phyloP scores from a whole-genome alignment of 495 filamentous ascomycete species.

The Xeromyces bisporus region DNA sequence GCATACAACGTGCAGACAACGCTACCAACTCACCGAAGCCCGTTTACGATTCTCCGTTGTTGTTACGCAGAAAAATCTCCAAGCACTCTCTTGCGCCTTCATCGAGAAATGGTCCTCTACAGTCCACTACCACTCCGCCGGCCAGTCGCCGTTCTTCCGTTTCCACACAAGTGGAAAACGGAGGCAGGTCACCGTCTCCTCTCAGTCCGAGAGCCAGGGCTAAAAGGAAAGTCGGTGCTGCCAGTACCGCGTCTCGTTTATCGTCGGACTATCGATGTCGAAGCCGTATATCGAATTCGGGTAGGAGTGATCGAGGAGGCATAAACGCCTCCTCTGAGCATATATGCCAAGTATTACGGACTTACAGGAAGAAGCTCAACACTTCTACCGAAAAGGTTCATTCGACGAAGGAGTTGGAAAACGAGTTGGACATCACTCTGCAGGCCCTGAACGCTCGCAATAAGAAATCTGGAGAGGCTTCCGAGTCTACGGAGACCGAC shows the following conservation, averaged over 20 bases:
- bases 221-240: constrained; percentile 8
- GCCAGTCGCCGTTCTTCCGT: constrained; percentile 22
- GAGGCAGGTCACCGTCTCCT: constrained; percentile 30
- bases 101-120: constrained; percentile 11
- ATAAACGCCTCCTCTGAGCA: constrained; percentile 65
- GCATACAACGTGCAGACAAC: constrained; percentile 44
- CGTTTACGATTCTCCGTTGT: constrained; percentile 42
- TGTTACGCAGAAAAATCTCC: constrained; percentile 38
- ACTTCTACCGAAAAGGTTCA: constrained; percentile 47
- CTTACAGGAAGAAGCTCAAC: constrained; percentile 67
- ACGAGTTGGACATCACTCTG: constrained; percentile 60
- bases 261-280: constrained; percentile 39
- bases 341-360: constrained; percentile 57
- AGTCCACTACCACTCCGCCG: constrained; percentile 12
- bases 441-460: constrained; percentile 43
- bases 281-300: constrained; percentile 35
- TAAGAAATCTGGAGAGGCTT: constrained; percentile 12
- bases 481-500: constrained; percentile 23
- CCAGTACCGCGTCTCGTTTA: constrained; percentile 20
- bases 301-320: constrained; percentile 39
- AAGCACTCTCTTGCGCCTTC: constrained; percentile 23
- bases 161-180: constrained; percentile 10
- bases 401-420: constrained; percentile 54
- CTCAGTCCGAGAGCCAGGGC: constrained; percentile 19
- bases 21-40: constrained; percentile 33